Percentiles rank a stretch among this genome's conserved stretches.
phyloP scores from a whole-genome alignment of 768 basidiomycete genomes.

The Pisolithus marmoratus region DNA sequence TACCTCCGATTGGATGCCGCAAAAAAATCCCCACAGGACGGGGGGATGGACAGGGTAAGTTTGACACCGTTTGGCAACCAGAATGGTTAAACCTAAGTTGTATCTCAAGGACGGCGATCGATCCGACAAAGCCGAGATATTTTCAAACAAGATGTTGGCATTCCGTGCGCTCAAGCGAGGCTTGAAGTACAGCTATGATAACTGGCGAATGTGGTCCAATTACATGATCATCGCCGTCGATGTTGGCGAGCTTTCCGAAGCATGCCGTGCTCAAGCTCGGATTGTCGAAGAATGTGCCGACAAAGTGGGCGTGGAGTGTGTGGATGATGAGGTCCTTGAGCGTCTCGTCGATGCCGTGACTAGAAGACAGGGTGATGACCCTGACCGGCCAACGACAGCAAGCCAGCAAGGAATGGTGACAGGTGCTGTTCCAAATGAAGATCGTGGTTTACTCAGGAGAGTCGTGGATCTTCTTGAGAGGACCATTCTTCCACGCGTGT shows the following conservation, averaged over 20 bases:
- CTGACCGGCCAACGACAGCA: conserved; percentile 30
- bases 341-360: conserved; percentile 86
- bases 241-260: conserved; percentile 87
- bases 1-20: conserved; percentile 76
- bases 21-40: conserved; percentile 25
- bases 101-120: conserved; percentile 18
- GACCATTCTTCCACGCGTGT: conserved; percentile 77
- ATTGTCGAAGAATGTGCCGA: conserved; percentile 56
- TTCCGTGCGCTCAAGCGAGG: conserved; percentile 92
- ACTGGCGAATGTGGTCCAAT: conserved; percentile 99
- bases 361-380: conserved; percentile 35
- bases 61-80: conserved; percentile 1
- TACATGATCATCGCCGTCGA: conserved; percentile 93
- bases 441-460: conserved; percentile 57
- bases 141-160: conserved; percentile 78
- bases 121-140: conserved; percentile 38
- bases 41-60: conserved; percentile 25
- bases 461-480: conserved; percentile 71
- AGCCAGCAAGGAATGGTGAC: conserved; percentile 8
- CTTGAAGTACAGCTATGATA: conserved; percentile 75
- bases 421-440: conserved; percentile 47
- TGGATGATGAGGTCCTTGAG: conserved; percentile 87
- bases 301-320: conserved; percentile 44
- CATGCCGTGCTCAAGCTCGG: conserved; percentile 75
- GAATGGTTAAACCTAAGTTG: conserved; percentile 11